Percentiles rank a stretch among this genome's conserved stretches.
These are phyloP conservation scores for Penicillium cinerascens DNA, from an alignment of 495 filamentous ascomycete species.

Conservation along the genomic window DNA sequence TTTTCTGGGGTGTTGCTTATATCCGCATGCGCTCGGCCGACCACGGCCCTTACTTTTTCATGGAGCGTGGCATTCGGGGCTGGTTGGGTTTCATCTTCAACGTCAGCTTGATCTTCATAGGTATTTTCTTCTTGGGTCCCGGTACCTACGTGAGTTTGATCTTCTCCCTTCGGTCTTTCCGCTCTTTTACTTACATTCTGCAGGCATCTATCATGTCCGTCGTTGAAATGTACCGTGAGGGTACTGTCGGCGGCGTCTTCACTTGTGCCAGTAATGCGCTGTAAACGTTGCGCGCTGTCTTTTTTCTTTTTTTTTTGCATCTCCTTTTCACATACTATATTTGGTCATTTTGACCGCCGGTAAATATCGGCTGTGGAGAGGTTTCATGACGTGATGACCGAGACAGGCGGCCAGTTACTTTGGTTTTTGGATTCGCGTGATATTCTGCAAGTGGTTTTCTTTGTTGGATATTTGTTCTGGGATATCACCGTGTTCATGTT, in stretches of 20 bases:
- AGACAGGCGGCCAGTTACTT: neutral
- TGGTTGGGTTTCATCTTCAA: conserved; percentile 63
- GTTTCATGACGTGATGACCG: conserved; percentile 1
- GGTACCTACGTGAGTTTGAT: conserved; percentile 71
- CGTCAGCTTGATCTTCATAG: conserved; percentile 63
- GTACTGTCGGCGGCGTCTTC: conserved; percentile 56
- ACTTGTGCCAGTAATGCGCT: conserved; percentile 59
- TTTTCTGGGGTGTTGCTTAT: conserved; percentile 90
- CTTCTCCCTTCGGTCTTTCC: neutral
- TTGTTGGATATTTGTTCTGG: neutral
- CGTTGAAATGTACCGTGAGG: conserved; percentile 53
- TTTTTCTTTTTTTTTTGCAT: neutral
- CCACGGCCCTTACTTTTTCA: conserved; percentile 58
- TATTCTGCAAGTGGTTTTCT: neutral
- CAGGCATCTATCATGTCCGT: conserved; percentile 62
- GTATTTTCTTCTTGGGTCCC: conserved; percentile 68
- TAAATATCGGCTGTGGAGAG: neutral
- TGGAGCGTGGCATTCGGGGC: conserved; percentile 56
- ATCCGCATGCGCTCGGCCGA: conserved; percentile 74
- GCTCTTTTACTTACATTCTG: conserved; percentile 4
- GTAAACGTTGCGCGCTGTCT: conserved; percentile 24
- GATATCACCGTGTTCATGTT: neutral
- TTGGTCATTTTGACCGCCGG: neutral
- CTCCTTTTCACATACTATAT: neutral
- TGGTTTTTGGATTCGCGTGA: neutral